A percentile compares a stretch with the other conserved stretches of the same genome.
Evolutionary conservation across 176 grass and related monocot genomes (phyloP).

Genomic region (Thalia dealbata): DNA sequence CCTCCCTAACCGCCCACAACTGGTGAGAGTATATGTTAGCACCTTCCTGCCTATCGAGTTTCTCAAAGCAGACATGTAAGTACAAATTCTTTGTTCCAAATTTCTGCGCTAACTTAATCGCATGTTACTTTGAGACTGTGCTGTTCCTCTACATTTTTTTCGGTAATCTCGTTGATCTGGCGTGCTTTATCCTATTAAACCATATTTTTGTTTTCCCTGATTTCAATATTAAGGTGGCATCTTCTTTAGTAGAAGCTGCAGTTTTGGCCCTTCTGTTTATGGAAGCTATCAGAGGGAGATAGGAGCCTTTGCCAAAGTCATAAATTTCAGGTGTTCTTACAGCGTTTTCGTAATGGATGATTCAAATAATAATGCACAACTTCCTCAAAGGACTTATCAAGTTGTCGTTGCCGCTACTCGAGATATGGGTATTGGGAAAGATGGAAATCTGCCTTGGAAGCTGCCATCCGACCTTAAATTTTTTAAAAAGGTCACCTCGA

Average conservation of each 20-base stretch:
- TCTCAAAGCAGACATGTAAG: no score
- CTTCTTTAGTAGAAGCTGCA: not conserved
- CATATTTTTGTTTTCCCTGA: not conserved
- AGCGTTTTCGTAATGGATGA: not conserved
- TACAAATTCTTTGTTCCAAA: not conserved
- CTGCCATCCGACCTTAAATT: slow-evolving; percentile 62
- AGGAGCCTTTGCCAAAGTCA: not conserved
- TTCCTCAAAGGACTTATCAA: slow-evolving; percentile 46
- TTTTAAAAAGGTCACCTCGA: slow-evolving; percentile 68
- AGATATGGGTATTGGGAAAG: slow-evolving; percentile 80
- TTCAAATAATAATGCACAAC: slow-evolving; percentile 27
- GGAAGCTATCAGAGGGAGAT: not conserved
- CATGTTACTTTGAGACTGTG: not conserved
- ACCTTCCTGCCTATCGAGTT: no score
- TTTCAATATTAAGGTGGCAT: not conserved
- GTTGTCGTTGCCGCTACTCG: slow-evolving; percentile 67
- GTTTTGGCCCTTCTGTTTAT: not conserved
- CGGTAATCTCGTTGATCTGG: not conserved
- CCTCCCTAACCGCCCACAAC: not conserved
- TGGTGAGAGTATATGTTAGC: not conserved
- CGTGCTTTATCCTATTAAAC: no score
- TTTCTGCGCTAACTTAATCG: not conserved
- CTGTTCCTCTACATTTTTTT: no score
- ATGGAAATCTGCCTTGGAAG: slow-evolving; percentile 66
- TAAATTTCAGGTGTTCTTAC: not conserved